Evolutionary conservation across 192 early-diverging fungal genomes (phyloP).

Genomic region (Spizellomyces punctatus): DNA sequence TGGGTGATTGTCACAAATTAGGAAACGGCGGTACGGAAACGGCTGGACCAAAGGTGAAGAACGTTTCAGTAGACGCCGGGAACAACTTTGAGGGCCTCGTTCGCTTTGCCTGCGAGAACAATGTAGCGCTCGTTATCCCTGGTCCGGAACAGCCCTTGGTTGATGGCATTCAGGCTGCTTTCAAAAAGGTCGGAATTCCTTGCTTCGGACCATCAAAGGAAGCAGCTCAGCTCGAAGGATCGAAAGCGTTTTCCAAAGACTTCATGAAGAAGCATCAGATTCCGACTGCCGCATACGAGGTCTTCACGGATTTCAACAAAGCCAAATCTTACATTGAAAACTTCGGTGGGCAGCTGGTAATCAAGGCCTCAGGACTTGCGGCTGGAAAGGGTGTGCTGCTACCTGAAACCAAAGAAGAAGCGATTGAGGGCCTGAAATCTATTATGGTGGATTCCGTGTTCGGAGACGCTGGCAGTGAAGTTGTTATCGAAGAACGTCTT

Average conservation of each 20-base stretch:
- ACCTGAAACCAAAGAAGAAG: constrained; percentile 83
- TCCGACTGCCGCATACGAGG: constrained; percentile 89
- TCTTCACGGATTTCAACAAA: constrained; percentile 77
- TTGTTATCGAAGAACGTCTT: constrained; percentile 95
- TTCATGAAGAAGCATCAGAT: constrained; percentile 97
- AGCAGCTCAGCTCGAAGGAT: constrained; percentile 94
- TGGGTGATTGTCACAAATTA: constrained; percentile 24
- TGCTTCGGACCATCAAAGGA: constrained; percentile 89
- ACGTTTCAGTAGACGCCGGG: constrained; percentile 68
- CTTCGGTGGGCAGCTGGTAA: constrained; percentile 69
- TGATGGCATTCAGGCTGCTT: constrained; percentile 81
- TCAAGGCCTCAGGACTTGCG: constrained; percentile 97
- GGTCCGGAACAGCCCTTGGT: constrained; percentile 98
- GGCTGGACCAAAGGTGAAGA: constrained; percentile 73
- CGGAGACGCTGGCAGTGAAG: constrained; percentile 74
- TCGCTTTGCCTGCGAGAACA: constrained; percentile 76
- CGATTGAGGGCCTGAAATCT: constrained; percentile 74
- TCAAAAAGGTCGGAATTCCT: constrained; percentile 89
- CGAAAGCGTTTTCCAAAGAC: constrained; percentile 98
- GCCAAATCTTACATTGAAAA: constrained; percentile 69
- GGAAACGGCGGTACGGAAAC: constrained; percentile 93
- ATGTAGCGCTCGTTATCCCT: constrained; percentile 83
- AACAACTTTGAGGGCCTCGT: constrained; percentile 75
- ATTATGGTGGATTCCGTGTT: constrained; percentile 94
- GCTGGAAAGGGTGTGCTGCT: constrained; percentile 98